Conservation (phyloP, 225 moss, liverwort and hornwort species). For the Rhytidiadelphus loreus region DNA sequence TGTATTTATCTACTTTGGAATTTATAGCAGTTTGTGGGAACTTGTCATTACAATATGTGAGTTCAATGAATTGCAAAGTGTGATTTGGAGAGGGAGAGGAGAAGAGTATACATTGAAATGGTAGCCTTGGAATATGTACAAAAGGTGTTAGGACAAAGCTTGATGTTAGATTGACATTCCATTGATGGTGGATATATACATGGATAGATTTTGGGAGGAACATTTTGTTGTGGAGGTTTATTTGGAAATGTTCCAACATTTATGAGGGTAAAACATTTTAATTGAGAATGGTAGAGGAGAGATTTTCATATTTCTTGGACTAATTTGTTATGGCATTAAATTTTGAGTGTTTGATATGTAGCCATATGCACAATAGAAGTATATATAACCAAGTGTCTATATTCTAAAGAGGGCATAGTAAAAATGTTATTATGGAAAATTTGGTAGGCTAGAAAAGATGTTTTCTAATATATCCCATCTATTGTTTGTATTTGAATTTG, state of each 20-base stretch:
- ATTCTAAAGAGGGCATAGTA: neutral
- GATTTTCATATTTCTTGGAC: neutral
- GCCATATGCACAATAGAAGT: too few species aligned
- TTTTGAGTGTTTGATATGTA: too few species aligned
- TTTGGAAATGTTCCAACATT: neutral
- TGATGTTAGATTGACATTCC: neutral
- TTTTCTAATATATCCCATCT: neutral
- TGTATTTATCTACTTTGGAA: neutral
- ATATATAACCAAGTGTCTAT: fast-evolving
- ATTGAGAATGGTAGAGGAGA: neutral
- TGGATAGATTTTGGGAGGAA: fast-evolving
- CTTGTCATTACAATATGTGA: fast-evolving
- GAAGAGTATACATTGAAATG: fast-evolving
- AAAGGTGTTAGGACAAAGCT: fast-evolving
- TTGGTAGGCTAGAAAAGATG: neutral
- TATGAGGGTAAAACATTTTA: neutral
- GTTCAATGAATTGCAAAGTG: neutral
- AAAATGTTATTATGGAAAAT: neutral
- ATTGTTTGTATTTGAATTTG: neutral
- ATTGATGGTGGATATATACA: neutral
- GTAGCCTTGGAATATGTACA: neutral
- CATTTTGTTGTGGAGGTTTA: neutral
- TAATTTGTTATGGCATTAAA: neutral
- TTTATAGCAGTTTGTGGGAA: neutral
- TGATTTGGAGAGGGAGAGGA: neutral